Percentiles rank a stretch among this genome's conserved stretches.
Conservation (phyloP, 345 rosid genomes). For the Syzygium aqueum region DNA sequence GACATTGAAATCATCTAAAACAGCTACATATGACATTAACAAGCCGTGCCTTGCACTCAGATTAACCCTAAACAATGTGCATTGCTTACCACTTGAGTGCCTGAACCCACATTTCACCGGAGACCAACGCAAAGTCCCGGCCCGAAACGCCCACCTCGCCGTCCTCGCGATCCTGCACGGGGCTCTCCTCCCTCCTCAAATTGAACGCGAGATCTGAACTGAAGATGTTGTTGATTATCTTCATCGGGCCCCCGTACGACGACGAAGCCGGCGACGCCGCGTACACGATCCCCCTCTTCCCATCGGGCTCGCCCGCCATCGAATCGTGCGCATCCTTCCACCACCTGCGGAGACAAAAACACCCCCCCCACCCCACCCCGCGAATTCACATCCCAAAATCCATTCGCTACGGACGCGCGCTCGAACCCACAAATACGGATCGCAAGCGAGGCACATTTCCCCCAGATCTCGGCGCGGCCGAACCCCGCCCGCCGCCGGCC, state of each 20-base stretch:
- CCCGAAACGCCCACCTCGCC: constrained; percentile 80
- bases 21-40: neutral
- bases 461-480: neutral
- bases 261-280: constrained; percentile 55
- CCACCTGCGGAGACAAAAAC: constrained; percentile 53
- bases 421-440: neutral
- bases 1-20: neutral
- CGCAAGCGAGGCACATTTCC: neutral
- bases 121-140: constrained; percentile 86
- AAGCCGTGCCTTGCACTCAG: neutral
- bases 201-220: constrained; percentile 69
- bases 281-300: constrained; percentile 56
- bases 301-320: constrained; percentile 30
- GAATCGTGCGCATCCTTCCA: constrained; percentile 81
- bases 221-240: constrained; percentile 84
- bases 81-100: constrained; percentile 77
- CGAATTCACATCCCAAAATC: constrained; percentile 1
- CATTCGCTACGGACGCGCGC: neutral
- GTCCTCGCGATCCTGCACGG: constrained; percentile 37
- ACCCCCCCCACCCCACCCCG: neutral
- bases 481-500: neutral
- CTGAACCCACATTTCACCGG: constrained; percentile 91
- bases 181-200: constrained; percentile 64
- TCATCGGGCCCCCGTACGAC: constrained; percentile 83
- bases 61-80: neutral